Evolutionary conservation across 2,329 filamentous ascomycete genomes (phyloP).

Genomic region (Shiraia bambusicola): DNA sequence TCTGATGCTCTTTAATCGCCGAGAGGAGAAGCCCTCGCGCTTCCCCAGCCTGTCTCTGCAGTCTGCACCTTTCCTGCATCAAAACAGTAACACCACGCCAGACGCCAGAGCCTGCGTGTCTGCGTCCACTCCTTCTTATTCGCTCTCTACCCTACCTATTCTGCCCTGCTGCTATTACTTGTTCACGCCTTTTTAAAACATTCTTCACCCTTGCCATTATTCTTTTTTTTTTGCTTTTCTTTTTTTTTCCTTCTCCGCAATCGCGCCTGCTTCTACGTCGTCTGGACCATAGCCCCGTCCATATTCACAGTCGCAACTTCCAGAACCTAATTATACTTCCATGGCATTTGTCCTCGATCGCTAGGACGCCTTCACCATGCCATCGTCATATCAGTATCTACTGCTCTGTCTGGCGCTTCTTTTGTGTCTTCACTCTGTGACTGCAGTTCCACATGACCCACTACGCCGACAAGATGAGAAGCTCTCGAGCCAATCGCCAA

Average conservation of each 20-base stretch:
- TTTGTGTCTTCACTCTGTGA: slow-evolving; percentile 27
- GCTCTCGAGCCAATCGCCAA: slow-evolving; percentile 14
- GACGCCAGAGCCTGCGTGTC: slow-evolving; percentile 26
- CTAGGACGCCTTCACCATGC: slow-evolving; percentile 31
- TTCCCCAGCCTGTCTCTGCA: slow-evolving; percentile 24
- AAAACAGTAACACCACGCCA: no score
- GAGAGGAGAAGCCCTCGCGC: slow-evolving; percentile 22
- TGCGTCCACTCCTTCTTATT: slow-evolving; percentile 26
- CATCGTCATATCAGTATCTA: slow-evolving; percentile 27
- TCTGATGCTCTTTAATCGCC: slow-evolving; percentile 24
- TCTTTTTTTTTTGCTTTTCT: slow-evolving; percentile 14
- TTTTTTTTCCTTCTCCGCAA: slow-evolving; percentile 10
- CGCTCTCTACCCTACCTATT: slow-evolving; percentile 13
- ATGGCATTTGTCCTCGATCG: slow-evolving; percentile 24
- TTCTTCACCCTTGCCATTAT: slow-evolving; percentile 14
- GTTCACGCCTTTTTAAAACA: slow-evolving; percentile 10
- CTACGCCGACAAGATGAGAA: slow-evolving; percentile 36
- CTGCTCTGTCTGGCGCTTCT: slow-evolving; percentile 29
- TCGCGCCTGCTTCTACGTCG: slow-evolving; percentile 5
- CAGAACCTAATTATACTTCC: slow-evolving; percentile 18
- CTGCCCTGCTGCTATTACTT: slow-evolving; percentile 16
- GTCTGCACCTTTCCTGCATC: slow-evolving; percentile 30
- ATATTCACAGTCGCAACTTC: slow-evolving; percentile 3
- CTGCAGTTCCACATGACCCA: slow-evolving; percentile 23
- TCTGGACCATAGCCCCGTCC: slow-evolving; percentile 6